Evolutionary conservation across 169 alveolate species (phyloP), one percentile per base, ranked within the genome.

Genomic region (Plasmodium gonderi): DNA sequence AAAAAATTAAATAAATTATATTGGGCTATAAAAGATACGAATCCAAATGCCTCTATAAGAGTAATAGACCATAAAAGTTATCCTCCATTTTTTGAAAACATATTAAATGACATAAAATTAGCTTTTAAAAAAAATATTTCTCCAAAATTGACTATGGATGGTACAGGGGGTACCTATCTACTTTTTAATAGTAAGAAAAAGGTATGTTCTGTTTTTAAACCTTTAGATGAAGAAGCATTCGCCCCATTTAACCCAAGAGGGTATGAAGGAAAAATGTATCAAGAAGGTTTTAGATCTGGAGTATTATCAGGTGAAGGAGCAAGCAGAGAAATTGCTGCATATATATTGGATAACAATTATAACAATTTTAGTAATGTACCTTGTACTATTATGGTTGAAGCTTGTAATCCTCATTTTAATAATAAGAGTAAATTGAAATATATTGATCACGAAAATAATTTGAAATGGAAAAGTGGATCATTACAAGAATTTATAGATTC

Each of bases 221-320:
- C 99, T 11, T 76, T 97, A 69, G 99, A 99, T 96, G 99, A 99
- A 92, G 99, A 99, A 94, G 99, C 99, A 31, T 98, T 98, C 92
- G 99, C 99, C 12, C 99, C 99, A 11, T 98, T 97, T 94, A 99
- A 99, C 90, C 99, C 99, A 12, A 96, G 99, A 44, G 99, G 99
- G 9, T 97, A 98, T 96, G 97, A 95, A 54, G 99, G 99, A 5
- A 97, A 98, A 54, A 94, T 99, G 90, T 99, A 99, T 31, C 98
- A 97, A 81, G 96, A 95, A 69, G 99, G 99, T 6, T 98, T 98
- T 77, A 95, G 99, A 78, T 94, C 97, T 49, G 99, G 99, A 1
- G 97, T 95, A 9, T 93, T 98, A 29, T 98, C 99, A 12, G 99
- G 99, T 0, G 99, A 98, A 94, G 99, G 99, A 6, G 99, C 99